A percentile compares a stretch with the other conserved stretches of the same genome.
phyloP scores from a whole-genome alignment of 2,329 filamentous ascomycete species.

The Hypoxylon sp. region DNA sequence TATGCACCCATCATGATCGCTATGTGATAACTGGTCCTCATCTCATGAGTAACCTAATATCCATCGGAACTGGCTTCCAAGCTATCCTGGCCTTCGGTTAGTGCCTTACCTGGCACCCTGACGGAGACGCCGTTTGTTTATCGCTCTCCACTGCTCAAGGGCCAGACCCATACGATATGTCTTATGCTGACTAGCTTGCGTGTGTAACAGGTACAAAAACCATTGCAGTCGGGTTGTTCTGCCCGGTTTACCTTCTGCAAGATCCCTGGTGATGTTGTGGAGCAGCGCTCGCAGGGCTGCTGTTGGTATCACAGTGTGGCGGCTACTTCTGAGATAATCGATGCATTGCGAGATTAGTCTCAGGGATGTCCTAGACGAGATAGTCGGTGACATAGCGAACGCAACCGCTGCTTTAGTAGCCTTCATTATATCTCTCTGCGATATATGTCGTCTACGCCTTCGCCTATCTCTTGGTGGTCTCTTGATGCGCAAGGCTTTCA shows the following conservation, averaged over 20 bases:
- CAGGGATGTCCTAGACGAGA: conserved; percentile 40
- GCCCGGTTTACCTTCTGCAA: conserved; percentile 47
- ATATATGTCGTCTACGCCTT: background rate
- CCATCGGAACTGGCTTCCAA: background rate
- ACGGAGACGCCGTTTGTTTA: conserved; percentile 19
- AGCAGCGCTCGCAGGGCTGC: conserved; percentile 45
- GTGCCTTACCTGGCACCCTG: conserved; percentile 11
- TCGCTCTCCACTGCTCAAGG: conserved; percentile 36
- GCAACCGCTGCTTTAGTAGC: conserved; percentile 30
- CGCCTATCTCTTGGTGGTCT: background rate
- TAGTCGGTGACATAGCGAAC: conserved; percentile 33
- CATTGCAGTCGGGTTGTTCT: conserved; percentile 49
- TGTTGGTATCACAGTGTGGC: conserved; percentile 36
- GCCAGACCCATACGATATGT: conserved; percentile 39
- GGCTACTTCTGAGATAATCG: conserved; percentile 39
- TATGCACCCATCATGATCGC: background rate
- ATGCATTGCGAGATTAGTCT: conserved; percentile 47
- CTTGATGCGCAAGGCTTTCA: conserved; percentile 29
- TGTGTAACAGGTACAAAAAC: conserved; percentile 47
- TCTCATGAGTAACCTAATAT: conserved; percentile 5
- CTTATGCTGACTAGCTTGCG: conserved; percentile 37
- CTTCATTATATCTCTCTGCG: conserved; percentile 16
- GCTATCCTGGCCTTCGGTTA: conserved; percentile 13
- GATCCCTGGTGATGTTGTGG: conserved; percentile 48
- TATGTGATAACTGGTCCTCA: conserved; percentile 16